Percentiles rank a stretch among this genome's conserved stretches.
These are phyloP conservation scores for Ganoderma leucocontextum DNA, from an alignment of 1,284 basidiomycete genomes.

Conservation along the genomic window DNA sequence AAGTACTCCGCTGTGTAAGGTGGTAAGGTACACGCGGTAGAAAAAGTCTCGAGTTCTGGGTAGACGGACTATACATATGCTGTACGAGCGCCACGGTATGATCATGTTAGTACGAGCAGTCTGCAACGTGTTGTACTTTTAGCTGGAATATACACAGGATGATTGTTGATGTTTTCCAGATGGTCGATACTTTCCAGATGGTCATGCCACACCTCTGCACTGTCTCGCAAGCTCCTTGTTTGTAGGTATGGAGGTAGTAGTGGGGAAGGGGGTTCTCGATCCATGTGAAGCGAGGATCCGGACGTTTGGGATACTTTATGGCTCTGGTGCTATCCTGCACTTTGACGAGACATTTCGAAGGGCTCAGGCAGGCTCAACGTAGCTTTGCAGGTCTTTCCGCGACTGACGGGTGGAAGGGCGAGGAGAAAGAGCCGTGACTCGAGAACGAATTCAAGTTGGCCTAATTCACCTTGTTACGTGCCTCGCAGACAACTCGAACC, in stretches of 20 bases:
- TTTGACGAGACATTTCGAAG: too few species aligned
- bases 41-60: background rate
- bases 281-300: too few species aligned
- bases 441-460: too few species aligned
- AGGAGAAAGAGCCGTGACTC: too few species aligned
- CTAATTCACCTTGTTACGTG: too few species aligned
- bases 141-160: background rate
- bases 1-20: constrained; percentile 35
- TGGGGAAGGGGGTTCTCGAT: background rate
- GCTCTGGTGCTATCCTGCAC: too few species aligned
- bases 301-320: too few species aligned
- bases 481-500: too few species aligned
- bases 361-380: too few species aligned
- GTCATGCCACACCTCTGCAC: background rate
- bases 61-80: constrained; percentile 1
- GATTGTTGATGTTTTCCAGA: background rate
- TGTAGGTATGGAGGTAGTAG: background rate
- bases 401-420: too few species aligned
- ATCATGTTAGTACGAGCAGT: background rate
- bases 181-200: background rate
- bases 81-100: background rate
- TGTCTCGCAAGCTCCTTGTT: background rate
- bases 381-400: too few species aligned
- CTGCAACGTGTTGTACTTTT: background rate
- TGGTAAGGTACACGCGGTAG: background rate